phyloP scores from a whole-genome alignment of 2,329 filamentous ascomycete species.

The Claviceps monticola region DNA sequence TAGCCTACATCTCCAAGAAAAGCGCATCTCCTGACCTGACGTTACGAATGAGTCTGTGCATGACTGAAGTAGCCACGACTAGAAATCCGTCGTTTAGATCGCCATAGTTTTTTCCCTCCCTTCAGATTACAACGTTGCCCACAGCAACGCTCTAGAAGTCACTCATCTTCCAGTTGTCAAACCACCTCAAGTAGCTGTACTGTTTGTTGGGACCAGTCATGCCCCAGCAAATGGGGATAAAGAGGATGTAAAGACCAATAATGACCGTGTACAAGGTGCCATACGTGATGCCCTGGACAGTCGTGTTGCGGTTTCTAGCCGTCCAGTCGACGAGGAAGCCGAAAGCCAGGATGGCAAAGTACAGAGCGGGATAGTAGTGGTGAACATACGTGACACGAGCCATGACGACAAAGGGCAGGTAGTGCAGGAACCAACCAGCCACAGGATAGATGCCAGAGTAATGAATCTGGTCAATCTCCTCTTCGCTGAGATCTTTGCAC shows the following conservation, averaged over 20 bases:
- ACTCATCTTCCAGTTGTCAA: conserved; percentile 71
- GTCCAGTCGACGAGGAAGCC: conserved; percentile 85
- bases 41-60: background rate
- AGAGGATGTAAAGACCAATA: conserved; percentile 74
- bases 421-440: conserved; percentile 91
- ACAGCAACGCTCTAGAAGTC: conserved; percentile 27
- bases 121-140: conserved; percentile 1
- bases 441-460: conserved; percentile 86
- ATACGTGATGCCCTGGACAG: conserved; percentile 56
- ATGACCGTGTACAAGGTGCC: conserved; percentile 57
- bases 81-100: background rate
- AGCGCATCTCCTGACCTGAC: background rate
- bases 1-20: conserved; percentile 5
- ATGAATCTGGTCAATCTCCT: conserved; percentile 86
- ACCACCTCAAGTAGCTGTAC: conserved; percentile 91
- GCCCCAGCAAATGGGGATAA: conserved; percentile 90
- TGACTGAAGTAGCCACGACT: background rate
- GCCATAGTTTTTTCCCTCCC: background rate
- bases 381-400: conserved; percentile 97
- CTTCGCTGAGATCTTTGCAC: conserved; percentile 64
- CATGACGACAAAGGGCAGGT: conserved; percentile 92
- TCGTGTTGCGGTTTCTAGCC: conserved; percentile 50
- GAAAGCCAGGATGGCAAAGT: conserved; percentile 84
- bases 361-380: conserved; percentile 96
- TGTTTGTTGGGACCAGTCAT: conserved; percentile 77